These are phyloP conservation scores for Ophiosphaerella narmari DNA, from an alignment of 2,329 filamentous ascomycete genomes.

Conservation along the genomic window DNA sequence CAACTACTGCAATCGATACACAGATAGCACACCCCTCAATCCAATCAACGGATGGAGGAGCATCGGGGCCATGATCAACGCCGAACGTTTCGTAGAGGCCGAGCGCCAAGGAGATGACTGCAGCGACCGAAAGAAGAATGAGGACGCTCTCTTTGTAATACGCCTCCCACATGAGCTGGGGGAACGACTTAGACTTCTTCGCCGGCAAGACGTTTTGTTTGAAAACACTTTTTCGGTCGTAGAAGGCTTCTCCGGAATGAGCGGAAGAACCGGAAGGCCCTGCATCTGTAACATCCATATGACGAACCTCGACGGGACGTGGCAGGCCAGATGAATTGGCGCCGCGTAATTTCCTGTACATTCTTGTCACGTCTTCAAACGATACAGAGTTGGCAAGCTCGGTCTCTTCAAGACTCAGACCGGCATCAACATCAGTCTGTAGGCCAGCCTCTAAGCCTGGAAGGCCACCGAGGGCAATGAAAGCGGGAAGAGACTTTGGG, in stretches of 20 bases:
- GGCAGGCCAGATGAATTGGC: constrained; percentile 4
- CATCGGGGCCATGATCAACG: constrained; percentile 56
- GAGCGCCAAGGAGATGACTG: constrained; percentile 71
- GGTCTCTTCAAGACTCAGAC: constrained; percentile 73
- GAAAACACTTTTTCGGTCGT: constrained; percentile 72
- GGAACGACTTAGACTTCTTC: constrained; percentile 69
- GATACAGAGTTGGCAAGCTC: constrained; percentile 64
- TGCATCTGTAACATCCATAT: constrained; percentile 17
- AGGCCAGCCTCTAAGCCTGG: constrained; percentile 74
- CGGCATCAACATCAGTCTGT: constrained; percentile 65
- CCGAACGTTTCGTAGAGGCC: constrained; percentile 74
- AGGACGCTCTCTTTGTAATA: constrained; percentile 79
- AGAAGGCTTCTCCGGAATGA: constrained; percentile 38
- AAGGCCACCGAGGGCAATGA: constrained; percentile 74
- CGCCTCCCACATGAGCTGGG: constrained; percentile 76
- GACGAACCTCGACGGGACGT: constrained; percentile 17
- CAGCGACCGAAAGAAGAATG: constrained; percentile 58
- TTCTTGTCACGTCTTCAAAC: constrained; percentile 65
- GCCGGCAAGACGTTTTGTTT: constrained; percentile 71
- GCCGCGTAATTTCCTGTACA: constrained; percentile 8
- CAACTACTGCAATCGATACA: constrained; percentile 75
- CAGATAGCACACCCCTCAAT: constrained; percentile 80
- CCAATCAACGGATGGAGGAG: constrained; percentile 68
- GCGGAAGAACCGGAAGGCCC: constrained; percentile 34
- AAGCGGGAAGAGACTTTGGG: constrained; percentile 76